These are phyloP conservation scores for Glycine latifolia DNA, from an alignment of 306 rosid genomes.

Conservation along the genomic window DNA sequence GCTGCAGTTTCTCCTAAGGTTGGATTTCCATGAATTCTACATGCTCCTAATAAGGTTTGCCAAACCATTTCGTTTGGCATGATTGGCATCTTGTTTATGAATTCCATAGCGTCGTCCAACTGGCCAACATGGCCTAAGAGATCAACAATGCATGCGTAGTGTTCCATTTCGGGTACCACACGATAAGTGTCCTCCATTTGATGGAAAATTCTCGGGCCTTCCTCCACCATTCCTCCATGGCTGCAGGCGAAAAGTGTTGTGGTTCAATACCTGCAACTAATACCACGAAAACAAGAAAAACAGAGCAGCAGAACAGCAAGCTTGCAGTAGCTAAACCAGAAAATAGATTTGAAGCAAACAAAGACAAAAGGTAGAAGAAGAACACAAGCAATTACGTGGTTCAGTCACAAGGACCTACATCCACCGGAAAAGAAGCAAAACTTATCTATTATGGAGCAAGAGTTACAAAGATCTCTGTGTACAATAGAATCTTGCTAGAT, in stretches of 20 bases:
- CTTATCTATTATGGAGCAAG: too few relatives aligned
- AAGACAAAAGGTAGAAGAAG: too few relatives aligned
- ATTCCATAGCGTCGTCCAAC: constrained; percentile 63
- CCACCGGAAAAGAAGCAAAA: too few relatives aligned
- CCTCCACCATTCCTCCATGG: constrained; percentile 75
- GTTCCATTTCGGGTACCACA: constrained; percentile 72
- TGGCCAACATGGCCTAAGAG: constrained; percentile 73
- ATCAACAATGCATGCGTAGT: constrained; percentile 77
- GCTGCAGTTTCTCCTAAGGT: constrained; percentile 73
- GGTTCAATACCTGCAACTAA: too few relatives aligned
- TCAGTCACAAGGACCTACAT: too few relatives aligned
- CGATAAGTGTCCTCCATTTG: constrained; percentile 65
- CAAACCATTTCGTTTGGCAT: constrained; percentile 74
- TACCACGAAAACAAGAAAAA: too few relatives aligned
- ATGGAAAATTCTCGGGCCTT: constrained; percentile 65
- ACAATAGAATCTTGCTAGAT: too few relatives aligned
- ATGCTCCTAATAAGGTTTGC: constrained; percentile 83
- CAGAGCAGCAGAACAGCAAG: too few relatives aligned
- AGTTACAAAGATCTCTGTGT: too few relatives aligned
- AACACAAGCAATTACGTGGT: too few relatives aligned
- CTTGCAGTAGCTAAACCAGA: too few relatives aligned
- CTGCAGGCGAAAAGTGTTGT: constrained; percentile 92
- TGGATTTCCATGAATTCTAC: constrained; percentile 73
- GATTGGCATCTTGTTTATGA: constrained; percentile 66
- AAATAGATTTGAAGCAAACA: too few relatives aligned